A percentile compares a stretch with the other conserved stretches of the same genome.
These are phyloP conservation scores for Rosa persica DNA, from an alignment of 306 rosid species.

Conservation along the genomic window DNA sequence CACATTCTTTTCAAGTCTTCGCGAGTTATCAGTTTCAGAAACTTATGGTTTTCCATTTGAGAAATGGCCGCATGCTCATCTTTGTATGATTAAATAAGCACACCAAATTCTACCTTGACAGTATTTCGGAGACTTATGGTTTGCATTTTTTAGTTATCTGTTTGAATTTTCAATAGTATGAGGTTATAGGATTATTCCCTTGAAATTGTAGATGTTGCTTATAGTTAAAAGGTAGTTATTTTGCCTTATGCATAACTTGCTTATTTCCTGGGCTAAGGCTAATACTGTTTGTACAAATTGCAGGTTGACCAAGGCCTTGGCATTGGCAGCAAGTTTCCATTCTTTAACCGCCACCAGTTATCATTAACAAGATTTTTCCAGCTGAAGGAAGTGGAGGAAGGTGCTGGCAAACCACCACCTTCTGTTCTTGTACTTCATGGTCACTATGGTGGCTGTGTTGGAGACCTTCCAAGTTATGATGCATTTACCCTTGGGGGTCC, in stretches of 20 bases:
- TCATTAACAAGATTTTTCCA: slow-evolving; percentile 76
- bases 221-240: background rate
- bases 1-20: background rate
- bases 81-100: background rate
- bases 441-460: slow-evolving; percentile 96
- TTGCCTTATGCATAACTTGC: background rate
- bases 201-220: background rate
- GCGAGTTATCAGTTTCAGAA: background rate
- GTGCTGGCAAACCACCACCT: slow-evolving; percentile 91
- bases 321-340: slow-evolving; percentile 85
- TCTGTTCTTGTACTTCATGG: slow-evolving; percentile 96
- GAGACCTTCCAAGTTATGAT: slow-evolving; percentile 97
- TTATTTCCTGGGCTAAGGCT: slow-evolving; percentile 4
- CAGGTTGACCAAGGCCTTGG: slow-evolving; percentile 99
- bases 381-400: slow-evolving; percentile 83
- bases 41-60: background rate
- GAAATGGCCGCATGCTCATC: background rate
- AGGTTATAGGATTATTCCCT: background rate
- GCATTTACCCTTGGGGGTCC: slow-evolving; percentile 99
- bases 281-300: slow-evolving; percentile 25
- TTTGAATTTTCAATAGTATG: background rate
- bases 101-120: background rate
- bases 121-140: background rate
- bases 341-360: slow-evolving; percentile 96
- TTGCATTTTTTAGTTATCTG: background rate